These are phyloP conservation scores for Magnusiomyces fungicola DNA, from an alignment of 1,139 yeast genomes.

Conservation along the genomic window DNA sequence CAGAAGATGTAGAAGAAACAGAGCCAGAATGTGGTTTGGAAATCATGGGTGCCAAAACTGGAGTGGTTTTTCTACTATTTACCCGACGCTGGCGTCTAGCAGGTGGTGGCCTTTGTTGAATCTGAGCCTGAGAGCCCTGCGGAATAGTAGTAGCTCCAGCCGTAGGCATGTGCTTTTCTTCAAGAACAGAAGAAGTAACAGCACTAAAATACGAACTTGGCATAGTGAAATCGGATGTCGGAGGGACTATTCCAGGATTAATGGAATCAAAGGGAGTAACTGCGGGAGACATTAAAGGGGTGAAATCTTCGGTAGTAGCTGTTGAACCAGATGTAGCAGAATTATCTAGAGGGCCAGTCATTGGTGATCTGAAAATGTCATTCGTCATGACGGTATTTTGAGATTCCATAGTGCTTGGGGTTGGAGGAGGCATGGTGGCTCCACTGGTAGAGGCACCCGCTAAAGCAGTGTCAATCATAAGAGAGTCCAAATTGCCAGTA, in stretches of 20 bases:
- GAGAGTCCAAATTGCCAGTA: conserved; percentile 9
- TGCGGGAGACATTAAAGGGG: conserved; percentile 73
- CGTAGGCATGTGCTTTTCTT: conserved; percentile 28
- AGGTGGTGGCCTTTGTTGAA: conserved; percentile 10
- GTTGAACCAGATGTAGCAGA: conserved; percentile 1
- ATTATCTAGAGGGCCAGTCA: conserved; percentile 12
- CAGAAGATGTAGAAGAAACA: conserved; percentile 6
- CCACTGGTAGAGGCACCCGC: background rate
- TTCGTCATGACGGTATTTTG: conserved; percentile 19
- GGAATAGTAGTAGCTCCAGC: conserved; percentile 9
- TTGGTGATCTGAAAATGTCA: conserved; percentile 24
- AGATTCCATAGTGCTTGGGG: conserved; percentile 1
- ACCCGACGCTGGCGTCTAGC: conserved; percentile 4
- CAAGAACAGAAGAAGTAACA: conserved; percentile 64
- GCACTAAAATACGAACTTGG: conserved; percentile 37
- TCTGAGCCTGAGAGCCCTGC: conserved; percentile 7
- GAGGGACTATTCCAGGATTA: conserved; percentile 16
- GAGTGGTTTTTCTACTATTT: conserved; percentile 7
- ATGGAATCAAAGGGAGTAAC: conserved; percentile 53
- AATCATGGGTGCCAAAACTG: conserved; percentile 14
- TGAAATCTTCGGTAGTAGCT: conserved; percentile 35
- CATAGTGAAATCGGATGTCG: conserved; percentile 26
- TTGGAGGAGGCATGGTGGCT: conserved; percentile 2
- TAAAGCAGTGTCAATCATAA: conserved; percentile 5
- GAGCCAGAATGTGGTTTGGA: conserved; percentile 10